A percentile compares a stretch with the other conserved stretches of the same genome.
phyloP scores from a whole-genome alignment of 2,329 filamentous ascomycete genomes.

The Erysiphe neolycopersici region DNA sequence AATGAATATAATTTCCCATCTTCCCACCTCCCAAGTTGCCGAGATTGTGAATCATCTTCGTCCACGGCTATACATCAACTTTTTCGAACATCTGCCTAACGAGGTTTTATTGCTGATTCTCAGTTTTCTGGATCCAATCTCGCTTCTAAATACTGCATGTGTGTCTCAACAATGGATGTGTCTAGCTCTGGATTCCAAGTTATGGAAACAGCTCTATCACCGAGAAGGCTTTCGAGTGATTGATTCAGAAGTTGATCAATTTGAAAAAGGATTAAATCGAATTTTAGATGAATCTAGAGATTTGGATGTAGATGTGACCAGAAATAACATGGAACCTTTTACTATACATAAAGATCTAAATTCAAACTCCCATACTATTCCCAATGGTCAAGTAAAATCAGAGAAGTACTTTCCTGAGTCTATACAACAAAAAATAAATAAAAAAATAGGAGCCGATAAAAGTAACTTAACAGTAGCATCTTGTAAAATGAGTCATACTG shows the following conservation, averaged over 20 bases:
- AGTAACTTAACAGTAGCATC: background rate
- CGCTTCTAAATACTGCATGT: constrained; percentile 51
- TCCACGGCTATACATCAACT: constrained; percentile 77
- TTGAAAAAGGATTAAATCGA: constrained; percentile 27
- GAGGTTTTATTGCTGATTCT: constrained; percentile 83
- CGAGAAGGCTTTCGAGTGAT: constrained; percentile 68
- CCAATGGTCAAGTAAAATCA: constrained; percentile 4
- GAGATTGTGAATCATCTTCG: constrained; percentile 57
- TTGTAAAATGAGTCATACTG: background rate
- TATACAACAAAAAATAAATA: constrained; percentile 4
- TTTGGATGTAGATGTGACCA: constrained; percentile 27
- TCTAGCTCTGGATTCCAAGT: constrained; percentile 52
- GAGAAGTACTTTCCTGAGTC: background rate
- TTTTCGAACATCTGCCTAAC: constrained; percentile 57
- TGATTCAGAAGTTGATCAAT: constrained; percentile 32
- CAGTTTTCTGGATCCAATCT: constrained; percentile 56
- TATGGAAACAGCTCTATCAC: constrained; percentile 68
- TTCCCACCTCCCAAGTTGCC: constrained; percentile 57
- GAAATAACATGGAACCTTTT: constrained; percentile 12
- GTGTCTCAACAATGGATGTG: constrained; percentile 63
- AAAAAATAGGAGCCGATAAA: background rate
- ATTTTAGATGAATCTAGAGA: constrained; percentile 21
- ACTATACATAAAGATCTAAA: constrained; percentile 17
- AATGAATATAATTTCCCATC: constrained; percentile 47
- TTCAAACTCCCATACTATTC: constrained; percentile 9